A percentile compares a stretch with the other conserved stretches of the same genome.
Evolutionary conservation across 2,329 filamentous ascomycete species (phyloP).

Genomic region (Metarhizium album): DNA sequence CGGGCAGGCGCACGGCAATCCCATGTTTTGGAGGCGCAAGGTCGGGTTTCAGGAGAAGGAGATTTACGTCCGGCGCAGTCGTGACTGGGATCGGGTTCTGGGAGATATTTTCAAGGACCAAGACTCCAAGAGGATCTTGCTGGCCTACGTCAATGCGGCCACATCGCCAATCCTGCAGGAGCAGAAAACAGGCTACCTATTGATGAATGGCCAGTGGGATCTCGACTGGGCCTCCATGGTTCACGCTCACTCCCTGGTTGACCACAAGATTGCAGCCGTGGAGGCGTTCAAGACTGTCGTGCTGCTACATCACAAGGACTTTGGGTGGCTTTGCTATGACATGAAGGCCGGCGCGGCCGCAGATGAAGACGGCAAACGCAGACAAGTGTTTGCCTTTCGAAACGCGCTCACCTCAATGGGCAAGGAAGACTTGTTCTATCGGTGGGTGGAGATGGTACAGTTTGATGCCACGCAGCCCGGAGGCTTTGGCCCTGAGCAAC

Average conservation of each 20-base stretch:
- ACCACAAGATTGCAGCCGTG: conserved; percentile 46
- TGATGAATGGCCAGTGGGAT: conserved; percentile 79
- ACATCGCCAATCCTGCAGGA: conserved; percentile 55
- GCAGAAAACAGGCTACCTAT: conserved; percentile 77
- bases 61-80: conserved; percentile 69
- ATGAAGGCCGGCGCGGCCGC: conserved; percentile 45
- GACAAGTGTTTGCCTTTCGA: conserved; percentile 72
- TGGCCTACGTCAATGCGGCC: conserved; percentile 54
- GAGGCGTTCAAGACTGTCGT: conserved; percentile 63
- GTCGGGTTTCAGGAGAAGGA: conserved; percentile 72
- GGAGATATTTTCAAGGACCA: conserved; percentile 40
- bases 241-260: conserved; percentile 57
- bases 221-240: conserved; percentile 79
- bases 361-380: conserved; percentile 52
- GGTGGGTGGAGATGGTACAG: conserved; percentile 88
- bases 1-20: conserved; percentile 46
- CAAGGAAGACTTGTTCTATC: conserved; percentile 83
- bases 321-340: conserved; percentile 52
- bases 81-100: conserved; percentile 57
- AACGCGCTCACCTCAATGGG: conserved; percentile 63
- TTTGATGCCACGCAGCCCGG: conserved; percentile 71
- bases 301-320: conserved; percentile 55
- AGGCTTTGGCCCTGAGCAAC: conserved; percentile 65
- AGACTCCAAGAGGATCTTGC: conserved; percentile 46
- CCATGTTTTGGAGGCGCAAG: conserved; percentile 60